Percentiles rank a stretch among this genome's conserved stretches.
phyloP scores from a whole-genome alignment of 2,329 filamentous ascomycete species.

The Chaetothyriales sp. region DNA sequence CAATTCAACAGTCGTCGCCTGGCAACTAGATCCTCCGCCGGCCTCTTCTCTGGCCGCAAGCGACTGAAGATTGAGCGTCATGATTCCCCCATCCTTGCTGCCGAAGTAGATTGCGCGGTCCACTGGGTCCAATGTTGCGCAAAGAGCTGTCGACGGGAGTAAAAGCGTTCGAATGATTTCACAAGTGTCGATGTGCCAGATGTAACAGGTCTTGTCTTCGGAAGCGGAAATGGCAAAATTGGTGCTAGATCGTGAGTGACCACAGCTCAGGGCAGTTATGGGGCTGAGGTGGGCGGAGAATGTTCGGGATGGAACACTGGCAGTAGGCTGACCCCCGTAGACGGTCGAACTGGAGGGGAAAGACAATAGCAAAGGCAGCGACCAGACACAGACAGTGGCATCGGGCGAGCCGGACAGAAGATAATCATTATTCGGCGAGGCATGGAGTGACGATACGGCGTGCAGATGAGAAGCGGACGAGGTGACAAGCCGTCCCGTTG shows the following conservation, averaged over 20 bases:
- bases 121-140: slow-evolving; percentile 64
- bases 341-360: slow-evolving; percentile 37
- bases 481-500: slow-evolving; percentile 32
- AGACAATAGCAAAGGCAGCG: slow-evolving; percentile 58
- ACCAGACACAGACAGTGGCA: slow-evolving; percentile 87
- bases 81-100: slow-evolving; percentile 67
- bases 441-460: slow-evolving; percentile 57
- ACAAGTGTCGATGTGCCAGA: slow-evolving; percentile 84
- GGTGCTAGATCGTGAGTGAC: slow-evolving; percentile 56
- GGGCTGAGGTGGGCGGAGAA: slow-evolving; percentile 55
- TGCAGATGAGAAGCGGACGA: slow-evolving; percentile 31
- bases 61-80: slow-evolving; percentile 59
- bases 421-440: slow-evolving; percentile 48
- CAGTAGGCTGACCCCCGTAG: slow-evolving; percentile 28
- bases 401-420: slow-evolving; percentile 44
- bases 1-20: slow-evolving; percentile 26
- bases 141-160: slow-evolving; percentile 59
- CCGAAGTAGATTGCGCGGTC: slow-evolving; percentile 71
- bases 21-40: background rate
- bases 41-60: slow-evolving; percentile 11
- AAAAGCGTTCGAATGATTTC: slow-evolving; percentile 67
- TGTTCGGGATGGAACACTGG: slow-evolving; percentile 58
- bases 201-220: slow-evolving; percentile 73
- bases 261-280: slow-evolving; percentile 38
- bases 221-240: slow-evolving; percentile 76